Percentiles rank a stretch among this genome's conserved stretches.
Conservation (phyloP, 192 early-diverging fungal species). For the Backusella parvicylindrica region DNA sequence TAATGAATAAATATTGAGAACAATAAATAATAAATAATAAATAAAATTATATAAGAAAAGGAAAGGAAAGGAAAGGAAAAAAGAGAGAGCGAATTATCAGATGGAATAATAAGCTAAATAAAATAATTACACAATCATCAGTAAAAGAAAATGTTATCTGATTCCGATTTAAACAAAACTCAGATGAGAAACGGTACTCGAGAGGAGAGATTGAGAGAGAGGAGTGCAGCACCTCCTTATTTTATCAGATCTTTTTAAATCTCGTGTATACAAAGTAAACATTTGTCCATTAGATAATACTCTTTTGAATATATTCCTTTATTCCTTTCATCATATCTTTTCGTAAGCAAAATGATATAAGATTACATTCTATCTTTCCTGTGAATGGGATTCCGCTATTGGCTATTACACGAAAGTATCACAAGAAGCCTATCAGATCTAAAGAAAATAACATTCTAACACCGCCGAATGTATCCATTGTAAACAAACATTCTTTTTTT, state of each 20-base stretch:
- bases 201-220: background rate
- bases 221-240: background rate
- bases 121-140: background rate
- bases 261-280: background rate
- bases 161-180: background rate
- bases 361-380: constrained; percentile 1
- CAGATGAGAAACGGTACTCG: background rate
- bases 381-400: background rate
- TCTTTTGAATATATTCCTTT: background rate
- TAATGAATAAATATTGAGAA: background rate
- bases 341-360: background rate
- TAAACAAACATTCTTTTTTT: constrained; percentile 2
- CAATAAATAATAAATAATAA: background rate
- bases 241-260: background rate
- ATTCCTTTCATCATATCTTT: background rate
- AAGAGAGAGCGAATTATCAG: background rate
- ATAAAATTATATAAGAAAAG: background rate
- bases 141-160: background rate
- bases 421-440: background rate
- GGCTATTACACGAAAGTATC: background rate
- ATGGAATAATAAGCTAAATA: background rate
- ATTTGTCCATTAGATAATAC: background rate
- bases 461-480: background rate
- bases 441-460: background rate
- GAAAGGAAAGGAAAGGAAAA: background rate